Conservation (phyloP, 768 basidiomycete species). For the Nidula microcarpa region DNA sequence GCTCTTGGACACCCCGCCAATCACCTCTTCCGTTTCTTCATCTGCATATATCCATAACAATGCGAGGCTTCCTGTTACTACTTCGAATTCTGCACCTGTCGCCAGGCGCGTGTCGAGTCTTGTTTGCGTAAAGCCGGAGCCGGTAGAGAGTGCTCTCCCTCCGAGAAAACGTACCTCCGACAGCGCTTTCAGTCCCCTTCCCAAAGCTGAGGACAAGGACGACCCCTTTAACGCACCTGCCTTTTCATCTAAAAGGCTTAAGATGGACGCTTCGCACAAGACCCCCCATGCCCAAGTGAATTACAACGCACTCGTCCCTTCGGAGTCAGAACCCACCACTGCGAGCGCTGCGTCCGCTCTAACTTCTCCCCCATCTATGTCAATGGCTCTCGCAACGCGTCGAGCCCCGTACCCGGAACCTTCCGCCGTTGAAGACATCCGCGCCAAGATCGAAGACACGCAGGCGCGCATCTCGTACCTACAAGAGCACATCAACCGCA, state of each 20-base stretch:
- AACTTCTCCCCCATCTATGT: background rate
- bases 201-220: slow-evolving; percentile 1
- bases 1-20: background rate
- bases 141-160: slow-evolving; percentile 17
- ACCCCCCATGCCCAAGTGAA: background rate
- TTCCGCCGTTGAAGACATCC: background rate
- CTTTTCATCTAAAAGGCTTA: background rate
- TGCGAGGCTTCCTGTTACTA: too few relatives aligned
- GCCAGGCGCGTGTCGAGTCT: slow-evolving; percentile 1
- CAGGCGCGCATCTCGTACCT: background rate
- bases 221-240: background rate
- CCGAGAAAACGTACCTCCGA: slow-evolving; percentile 35
- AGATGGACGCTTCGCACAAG: background rate
- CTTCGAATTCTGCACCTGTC: background rate
- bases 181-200: slow-evolving; percentile 9
- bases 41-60: too few relatives aligned
- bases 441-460: background rate
- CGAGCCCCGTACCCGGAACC: background rate
- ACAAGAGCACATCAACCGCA: background rate
- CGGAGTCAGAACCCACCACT: background rate
- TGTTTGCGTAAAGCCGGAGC: slow-evolving; percentile 23
- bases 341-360: too few relatives aligned
- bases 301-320: background rate
- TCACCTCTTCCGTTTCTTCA: too few relatives aligned
- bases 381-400: background rate